Evolutionary conservation across 1,284 basidiomycete species (phyloP).

Genomic region (Xanthoconium separans): DNA sequence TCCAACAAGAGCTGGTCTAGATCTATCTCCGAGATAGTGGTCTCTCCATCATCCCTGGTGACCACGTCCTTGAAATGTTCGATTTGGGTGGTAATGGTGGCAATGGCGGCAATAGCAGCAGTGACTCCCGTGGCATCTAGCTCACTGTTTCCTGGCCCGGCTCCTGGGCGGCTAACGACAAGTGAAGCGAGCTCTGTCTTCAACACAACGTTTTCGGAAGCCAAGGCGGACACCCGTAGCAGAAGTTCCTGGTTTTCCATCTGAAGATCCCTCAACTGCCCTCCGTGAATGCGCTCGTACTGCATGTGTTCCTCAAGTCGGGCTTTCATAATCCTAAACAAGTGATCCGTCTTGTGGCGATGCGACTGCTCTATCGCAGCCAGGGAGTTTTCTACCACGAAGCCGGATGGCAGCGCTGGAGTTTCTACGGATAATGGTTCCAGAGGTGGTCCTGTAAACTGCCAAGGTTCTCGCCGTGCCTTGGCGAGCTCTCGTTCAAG

Average conservation of each 20-base stretch:
- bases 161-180: background rate
- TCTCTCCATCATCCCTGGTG: background rate
- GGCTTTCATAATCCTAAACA: background rate
- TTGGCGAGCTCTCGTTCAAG: too few relatives aligned
- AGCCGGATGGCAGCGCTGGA: too few relatives aligned
- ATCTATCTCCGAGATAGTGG: background rate
- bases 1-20: background rate
- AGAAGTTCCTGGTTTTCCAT: constrained; percentile 4
- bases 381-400: background rate
- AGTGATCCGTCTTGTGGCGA: constrained; percentile 9
- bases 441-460: too few relatives aligned
- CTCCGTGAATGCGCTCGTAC: background rate
- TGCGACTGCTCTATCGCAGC: constrained; percentile 1
- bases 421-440: background rate
- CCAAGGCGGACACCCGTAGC: background rate
- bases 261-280: background rate
- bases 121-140: background rate
- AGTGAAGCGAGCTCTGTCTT: constrained; percentile 1
- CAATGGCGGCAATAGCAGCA: background rate
- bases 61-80: background rate
- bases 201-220: constrained; percentile 2
- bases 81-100: background rate
- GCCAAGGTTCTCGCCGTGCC: too few relatives aligned
- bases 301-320: background rate
- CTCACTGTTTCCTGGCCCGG: background rate